Percentiles rank a stretch among this genome's conserved stretches.
phyloP scores from a whole-genome alignment of 169 alveolate species.

The Eimeria brunetti region DNA sequence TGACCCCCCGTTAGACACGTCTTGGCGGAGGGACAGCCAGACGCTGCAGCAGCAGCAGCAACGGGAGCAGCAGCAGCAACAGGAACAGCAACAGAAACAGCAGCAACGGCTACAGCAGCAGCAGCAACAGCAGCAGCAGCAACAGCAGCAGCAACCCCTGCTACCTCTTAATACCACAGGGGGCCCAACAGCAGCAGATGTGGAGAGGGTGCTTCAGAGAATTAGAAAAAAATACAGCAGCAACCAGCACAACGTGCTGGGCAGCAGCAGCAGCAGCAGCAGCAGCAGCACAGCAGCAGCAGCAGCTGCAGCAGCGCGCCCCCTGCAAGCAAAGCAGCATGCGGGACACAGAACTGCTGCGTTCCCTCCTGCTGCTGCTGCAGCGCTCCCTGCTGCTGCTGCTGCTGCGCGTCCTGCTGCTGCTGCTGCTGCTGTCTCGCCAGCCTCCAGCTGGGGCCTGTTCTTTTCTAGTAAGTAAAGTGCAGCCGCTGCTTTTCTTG shows the following conservation, averaged over 20 bases:
- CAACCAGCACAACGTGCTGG: not conserved
- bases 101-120: not conserved
- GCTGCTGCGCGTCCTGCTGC: too few relatives aligned
- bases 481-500: too few relatives aligned
- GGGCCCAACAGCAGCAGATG: not conserved
- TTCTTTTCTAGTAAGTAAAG: too few relatives aligned
- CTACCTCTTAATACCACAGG: not conserved
- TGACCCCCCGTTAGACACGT: not conserved
- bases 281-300: not conserved
- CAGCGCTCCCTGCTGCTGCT: too few relatives aligned
- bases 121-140: not conserved
- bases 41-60: not conserved
- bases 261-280: not conserved
- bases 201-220: not conserved
- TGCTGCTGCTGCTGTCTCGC: not conserved
- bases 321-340: too few relatives aligned
- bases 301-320: too few relatives aligned
- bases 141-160: not conserved
- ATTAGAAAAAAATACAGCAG: not conserved
- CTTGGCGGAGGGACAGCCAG: not conserved
- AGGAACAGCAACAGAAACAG: not conserved
- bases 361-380: too few relatives aligned
- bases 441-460: too few relatives aligned
- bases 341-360: too few relatives aligned
- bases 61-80: not conserved